Evolutionary conservation across 495 filamentous ascomycete species (phyloP).

Genomic region (Penicillium taxi): DNA sequence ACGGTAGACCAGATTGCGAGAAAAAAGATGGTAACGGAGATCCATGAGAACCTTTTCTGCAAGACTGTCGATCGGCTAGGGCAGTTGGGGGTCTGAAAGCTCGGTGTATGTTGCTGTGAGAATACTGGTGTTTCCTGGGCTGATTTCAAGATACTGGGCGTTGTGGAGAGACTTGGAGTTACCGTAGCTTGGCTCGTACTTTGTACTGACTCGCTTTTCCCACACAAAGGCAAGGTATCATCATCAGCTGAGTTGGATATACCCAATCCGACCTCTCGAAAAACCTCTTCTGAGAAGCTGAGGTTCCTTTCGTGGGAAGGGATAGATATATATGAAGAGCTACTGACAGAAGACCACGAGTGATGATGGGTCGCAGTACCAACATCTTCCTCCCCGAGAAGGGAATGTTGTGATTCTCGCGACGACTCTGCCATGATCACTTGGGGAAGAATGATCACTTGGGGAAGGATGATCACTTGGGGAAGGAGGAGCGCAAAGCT

Average conservation of each 20-base stretch:
- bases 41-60: conserved; percentile 43
- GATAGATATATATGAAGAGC: conserved; percentile 7
- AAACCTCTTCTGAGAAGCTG: conserved; percentile 15
- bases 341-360: conserved; percentile 18
- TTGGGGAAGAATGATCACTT: too few relatives aligned
- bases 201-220: conserved; percentile 4
- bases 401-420: conserved; percentile 16
- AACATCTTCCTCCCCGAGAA: conserved; percentile 12
- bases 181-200: conserved; percentile 4
- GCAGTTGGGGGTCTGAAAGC: conserved; percentile 9
- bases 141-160: conserved; percentile 11
- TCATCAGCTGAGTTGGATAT: conserved; percentile 10
- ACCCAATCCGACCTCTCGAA: conserved; percentile 17
- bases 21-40: conserved; percentile 48
- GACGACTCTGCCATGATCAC: conserved; percentile 16
- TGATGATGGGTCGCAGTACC: conserved; percentile 7
- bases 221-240: conserved; percentile 6
- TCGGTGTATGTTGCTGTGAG: background rate
- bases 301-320: conserved; percentile 1
- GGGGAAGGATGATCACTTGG: too few relatives aligned
- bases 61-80: conserved; percentile 18
- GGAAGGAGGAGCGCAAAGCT: too few relatives aligned
- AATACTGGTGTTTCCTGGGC: conserved; percentile 5
- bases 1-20: conserved; percentile 60
- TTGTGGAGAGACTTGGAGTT: conserved; percentile 5